Conservation (phyloP, 2,329 filamentous ascomycete species). For the Hypoxylon rubiginosum region DNA sequence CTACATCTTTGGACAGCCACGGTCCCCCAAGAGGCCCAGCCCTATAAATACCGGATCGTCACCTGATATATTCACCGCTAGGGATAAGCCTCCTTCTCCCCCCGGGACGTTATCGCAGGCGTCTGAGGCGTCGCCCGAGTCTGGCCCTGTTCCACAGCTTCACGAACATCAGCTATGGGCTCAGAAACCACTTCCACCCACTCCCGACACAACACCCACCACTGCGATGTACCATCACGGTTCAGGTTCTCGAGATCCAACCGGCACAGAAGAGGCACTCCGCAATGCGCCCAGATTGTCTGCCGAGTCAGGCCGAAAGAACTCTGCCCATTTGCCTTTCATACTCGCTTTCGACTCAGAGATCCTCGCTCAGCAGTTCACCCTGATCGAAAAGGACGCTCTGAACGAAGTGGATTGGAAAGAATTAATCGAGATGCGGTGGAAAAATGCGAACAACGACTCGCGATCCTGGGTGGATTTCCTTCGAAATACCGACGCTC, state of each 20-base stretch:
- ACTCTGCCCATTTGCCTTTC: constrained; percentile 78
- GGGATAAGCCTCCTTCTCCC: constrained; percentile 57
- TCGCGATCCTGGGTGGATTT: constrained; percentile 87
- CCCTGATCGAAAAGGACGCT: constrained; percentile 87
- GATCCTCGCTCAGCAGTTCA: constrained; percentile 84
- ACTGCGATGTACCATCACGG: constrained; percentile 55
- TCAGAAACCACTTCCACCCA: constrained; percentile 62
- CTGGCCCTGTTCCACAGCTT: constrained; percentile 54
- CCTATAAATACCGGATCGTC: constrained; percentile 50
- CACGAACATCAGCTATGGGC: constrained; percentile 59
- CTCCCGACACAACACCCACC: constrained; percentile 64
- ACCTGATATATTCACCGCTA: constrained; percentile 32
- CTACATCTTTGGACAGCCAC: constrained; percentile 50
- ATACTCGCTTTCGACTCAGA: constrained; percentile 85
- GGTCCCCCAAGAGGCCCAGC: constrained; percentile 43
- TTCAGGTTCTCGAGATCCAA: constrained; percentile 51
- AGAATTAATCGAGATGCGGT: constrained; percentile 85
- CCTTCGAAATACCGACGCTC: constrained; percentile 77
- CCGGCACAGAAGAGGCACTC: constrained; percentile 54
- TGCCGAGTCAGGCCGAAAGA: constrained; percentile 53
- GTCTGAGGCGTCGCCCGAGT: constrained; percentile 59
- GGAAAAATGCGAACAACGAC: constrained; percentile 77
- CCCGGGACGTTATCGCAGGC: constrained; percentile 64
- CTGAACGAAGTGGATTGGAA: constrained; percentile 91
- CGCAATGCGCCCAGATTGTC: constrained; percentile 53